Percentiles rank a stretch among this genome's conserved stretches.
Conservation (phyloP, 2,329 filamentous ascomycete species). For the Phyllosticta ampelicida region DNA sequence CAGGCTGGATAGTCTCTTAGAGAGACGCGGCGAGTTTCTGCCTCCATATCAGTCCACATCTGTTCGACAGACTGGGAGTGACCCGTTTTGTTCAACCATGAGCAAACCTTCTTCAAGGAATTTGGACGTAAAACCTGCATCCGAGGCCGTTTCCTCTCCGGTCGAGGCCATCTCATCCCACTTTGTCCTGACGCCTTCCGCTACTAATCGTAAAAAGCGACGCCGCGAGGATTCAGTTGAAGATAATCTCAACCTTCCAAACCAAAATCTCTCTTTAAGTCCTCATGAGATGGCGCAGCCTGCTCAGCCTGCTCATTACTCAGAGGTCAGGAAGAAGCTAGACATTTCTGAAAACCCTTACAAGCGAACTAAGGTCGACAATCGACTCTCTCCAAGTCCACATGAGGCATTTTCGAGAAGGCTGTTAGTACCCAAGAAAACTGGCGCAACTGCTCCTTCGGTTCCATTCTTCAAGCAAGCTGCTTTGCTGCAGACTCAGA, state of each 20-base stretch:
- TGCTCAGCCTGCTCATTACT: neutral
- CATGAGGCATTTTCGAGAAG: neutral
- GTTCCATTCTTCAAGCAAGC: neutral
- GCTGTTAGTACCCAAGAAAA: neutral
- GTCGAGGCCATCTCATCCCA: neutral
- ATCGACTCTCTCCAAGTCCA: neutral
- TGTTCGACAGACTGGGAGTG: neutral
- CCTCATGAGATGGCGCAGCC: neutral
- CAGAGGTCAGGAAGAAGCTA: neutral
- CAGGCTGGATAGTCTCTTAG: neutral
- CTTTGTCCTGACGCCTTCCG: neutral
- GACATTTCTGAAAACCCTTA: neutral
- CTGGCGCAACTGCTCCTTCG: neutral
- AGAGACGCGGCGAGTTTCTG: neutral
- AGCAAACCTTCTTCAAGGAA: neutral
- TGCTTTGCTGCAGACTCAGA: neutral
- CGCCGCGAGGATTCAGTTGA: neutral
- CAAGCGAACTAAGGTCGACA: neutral
- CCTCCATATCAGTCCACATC: neutral
- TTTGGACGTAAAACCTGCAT: neutral
- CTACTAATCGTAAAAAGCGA: neutral
- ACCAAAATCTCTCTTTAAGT: neutral
- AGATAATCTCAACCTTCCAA: neutral
- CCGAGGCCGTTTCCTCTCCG: neutral
- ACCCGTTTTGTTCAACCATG: neutral